Percentiles rank a stretch among this genome's conserved stretches.
Evolutionary conservation across 768 basidiomycete genomes (phyloP).

Genomic region (Russula brevipes): DNA sequence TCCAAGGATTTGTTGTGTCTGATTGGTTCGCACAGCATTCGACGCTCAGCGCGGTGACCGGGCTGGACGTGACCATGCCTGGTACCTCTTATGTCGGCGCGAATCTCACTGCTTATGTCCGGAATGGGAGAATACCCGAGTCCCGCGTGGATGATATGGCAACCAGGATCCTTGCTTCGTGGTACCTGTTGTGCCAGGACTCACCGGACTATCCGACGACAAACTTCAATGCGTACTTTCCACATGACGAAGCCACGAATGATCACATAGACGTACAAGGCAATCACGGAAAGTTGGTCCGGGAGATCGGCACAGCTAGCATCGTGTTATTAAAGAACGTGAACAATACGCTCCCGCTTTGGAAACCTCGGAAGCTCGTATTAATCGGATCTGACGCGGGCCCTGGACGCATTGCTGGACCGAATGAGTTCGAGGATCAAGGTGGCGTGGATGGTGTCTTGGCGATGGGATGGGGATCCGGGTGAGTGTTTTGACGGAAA

Average conservation of each 20-base stretch:
- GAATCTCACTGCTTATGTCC: constrained; percentile 64
- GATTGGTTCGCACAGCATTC: constrained; percentile 67
- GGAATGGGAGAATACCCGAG: constrained; percentile 64
- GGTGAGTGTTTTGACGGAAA: constrained; percentile 29
- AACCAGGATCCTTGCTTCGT: constrained; percentile 66
- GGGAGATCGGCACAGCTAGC: constrained; percentile 70
- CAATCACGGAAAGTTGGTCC: constrained; percentile 61
- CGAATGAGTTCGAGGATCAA: constrained; percentile 46
- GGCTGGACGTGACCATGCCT: constrained; percentile 65
- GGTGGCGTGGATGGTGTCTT: constrained; percentile 53
- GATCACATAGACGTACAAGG: constrained; percentile 61
- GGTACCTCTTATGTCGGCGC: constrained; percentile 55
- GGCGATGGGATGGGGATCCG: constrained; percentile 92
- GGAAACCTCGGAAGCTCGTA: constrained; percentile 52
- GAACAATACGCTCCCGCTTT: too few species aligned
- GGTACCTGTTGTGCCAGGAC: constrained; percentile 66
- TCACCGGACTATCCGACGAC: constrained; percentile 51
- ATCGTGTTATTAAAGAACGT: constrained; percentile 45
- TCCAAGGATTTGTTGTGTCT: constrained; percentile 73
- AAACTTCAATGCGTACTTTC: constrained; percentile 65
- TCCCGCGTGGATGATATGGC: constrained; percentile 76
- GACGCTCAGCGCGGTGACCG: constrained; percentile 53
- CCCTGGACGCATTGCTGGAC: constrained; percentile 37
- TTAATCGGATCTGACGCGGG: constrained; percentile 55
- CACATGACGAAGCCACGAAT: constrained; percentile 49